phyloP scores from a whole-genome alignment of 2,329 filamentous ascomycete species.

The Mollisiaceae sp. region DNA sequence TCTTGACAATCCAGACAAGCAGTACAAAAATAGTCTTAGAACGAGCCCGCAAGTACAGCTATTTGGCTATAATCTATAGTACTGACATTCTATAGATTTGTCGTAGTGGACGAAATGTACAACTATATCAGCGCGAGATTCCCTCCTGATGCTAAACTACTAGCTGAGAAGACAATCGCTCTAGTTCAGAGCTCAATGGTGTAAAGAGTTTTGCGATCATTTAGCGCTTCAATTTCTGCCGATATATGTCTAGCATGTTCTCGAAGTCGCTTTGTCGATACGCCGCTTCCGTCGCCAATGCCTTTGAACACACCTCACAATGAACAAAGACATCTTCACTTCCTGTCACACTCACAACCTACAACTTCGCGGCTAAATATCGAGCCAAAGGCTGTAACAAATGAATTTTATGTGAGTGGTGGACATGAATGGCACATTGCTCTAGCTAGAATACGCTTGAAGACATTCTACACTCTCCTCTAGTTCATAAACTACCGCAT shows the following conservation, averaged over 20 bases:
- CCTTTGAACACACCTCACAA: background rate
- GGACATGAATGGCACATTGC: too few species aligned
- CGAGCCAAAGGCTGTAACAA: too few species aligned
- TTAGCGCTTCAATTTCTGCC: background rate
- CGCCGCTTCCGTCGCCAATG: background rate
- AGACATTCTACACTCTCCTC: background rate
- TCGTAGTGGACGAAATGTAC: constrained; percentile 54
- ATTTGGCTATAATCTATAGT: background rate
- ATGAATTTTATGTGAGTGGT: too few species aligned
- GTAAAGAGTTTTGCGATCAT: constrained; percentile 1
- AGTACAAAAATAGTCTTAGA: constrained; percentile 52
- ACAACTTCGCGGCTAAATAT: too few species aligned
- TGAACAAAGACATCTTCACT: background rate
- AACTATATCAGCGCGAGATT: constrained; percentile 56
- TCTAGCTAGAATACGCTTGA: background rate
- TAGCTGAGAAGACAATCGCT: constrained; percentile 50
- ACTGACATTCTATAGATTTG: constrained; percentile 46
- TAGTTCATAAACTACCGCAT: background rate
- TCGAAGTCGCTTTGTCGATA: background rate
- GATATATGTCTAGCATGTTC: background rate
- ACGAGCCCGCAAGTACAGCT: constrained; percentile 48
- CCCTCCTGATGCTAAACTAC: constrained; percentile 50
- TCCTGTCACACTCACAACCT: background rate
- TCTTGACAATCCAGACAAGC: constrained; percentile 47
- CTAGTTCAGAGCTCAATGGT: constrained; percentile 43